Base-by-base conservation (phyloP, 2,329 filamentous ascomycete genomes). In the Sclerotinia glacialis region DNA sequence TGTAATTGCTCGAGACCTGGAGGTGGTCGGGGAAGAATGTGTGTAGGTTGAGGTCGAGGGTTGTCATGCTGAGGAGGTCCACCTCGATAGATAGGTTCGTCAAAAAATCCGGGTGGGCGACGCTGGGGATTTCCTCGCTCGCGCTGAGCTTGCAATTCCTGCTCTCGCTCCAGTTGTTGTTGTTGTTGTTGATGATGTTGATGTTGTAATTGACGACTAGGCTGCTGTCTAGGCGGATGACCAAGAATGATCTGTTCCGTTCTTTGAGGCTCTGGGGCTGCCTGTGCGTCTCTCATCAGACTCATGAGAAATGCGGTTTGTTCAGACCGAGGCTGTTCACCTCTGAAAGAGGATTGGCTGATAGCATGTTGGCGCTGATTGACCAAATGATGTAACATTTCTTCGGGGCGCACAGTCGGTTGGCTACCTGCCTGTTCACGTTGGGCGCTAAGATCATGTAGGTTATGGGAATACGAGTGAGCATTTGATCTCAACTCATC, bases 251-350 rank as follows among this genome's bases (percentile, higher is more conserved):
- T 74, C 66, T 85, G 84, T 63, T 87, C 85, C 44, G 80, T 79
- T 68, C 81, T 78, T 49, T 82, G 82, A 7, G 79, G 76, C 37
- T 86, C 83, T 23, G 83, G 80, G 4, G 78, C 79, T 47, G 79
- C 79, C 67, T 83, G 82, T 28, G 77, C 75, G 69, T 78, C 77
- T 71, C 89, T 86, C 91, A 97, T 95, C 40, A 97, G 83, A 69
- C 88, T 90, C 78, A 96, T 91, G 59, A 97, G 80, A 76, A 95
- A 93, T 70, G 96, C 90, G n/a, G 89, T 86, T 94, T 91, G 72
- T 83, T 74, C 71, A 75, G 80, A 83, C 58, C 79, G 80, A 65
- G 77, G 71, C 67, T 80, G 80, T 62, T 85, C 83, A 46, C 78
- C 76, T 44, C 83, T 80, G 8, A 76, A 76, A 21, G 80, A 81